Conservation (phyloP, 2,329 filamentous ascomycete genomes). For the Ceratocystis variospora region DNA sequence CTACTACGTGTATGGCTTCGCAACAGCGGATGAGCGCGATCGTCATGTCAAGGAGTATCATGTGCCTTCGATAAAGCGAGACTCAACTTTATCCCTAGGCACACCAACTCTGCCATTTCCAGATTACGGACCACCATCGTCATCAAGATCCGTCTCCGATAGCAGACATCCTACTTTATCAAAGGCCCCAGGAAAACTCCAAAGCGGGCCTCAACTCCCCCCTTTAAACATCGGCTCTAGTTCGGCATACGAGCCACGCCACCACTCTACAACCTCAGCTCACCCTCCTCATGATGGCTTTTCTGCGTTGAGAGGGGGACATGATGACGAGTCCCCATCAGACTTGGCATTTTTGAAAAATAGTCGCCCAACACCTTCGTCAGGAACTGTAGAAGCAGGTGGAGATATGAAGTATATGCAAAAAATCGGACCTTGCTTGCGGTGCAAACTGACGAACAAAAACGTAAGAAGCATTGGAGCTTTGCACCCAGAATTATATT, state of each 20-base stretch:
- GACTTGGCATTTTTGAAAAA: neutral
- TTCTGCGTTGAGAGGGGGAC: neutral
- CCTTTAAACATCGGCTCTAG: neutral
- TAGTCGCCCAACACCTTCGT: neutral
- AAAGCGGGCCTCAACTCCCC: slow-evolving; percentile 7
- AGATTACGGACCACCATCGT: slow-evolving; percentile 1
- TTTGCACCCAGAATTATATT: neutral
- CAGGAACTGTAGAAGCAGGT: neutral
- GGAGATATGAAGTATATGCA: slow-evolving; percentile 3
- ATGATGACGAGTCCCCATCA: slow-evolving; percentile 19
- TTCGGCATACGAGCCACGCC: neutral
- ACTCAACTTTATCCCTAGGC: slow-evolving; percentile 32
- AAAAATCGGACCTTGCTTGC: slow-evolving; percentile 15
- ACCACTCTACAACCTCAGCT: neutral
- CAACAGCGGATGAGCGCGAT: slow-evolving; percentile 37
- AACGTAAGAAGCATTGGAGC: slow-evolving; percentile 8
- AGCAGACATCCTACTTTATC: neutral
- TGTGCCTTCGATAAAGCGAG: slow-evolving; percentile 28
- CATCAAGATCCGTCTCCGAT: neutral
- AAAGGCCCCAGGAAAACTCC: neutral
- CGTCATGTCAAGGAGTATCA: slow-evolving; percentile 37
- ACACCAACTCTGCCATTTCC: slow-evolving; percentile 28
- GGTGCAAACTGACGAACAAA: slow-evolving; percentile 17
- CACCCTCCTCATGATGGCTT: neutral
- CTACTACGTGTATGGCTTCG: slow-evolving; percentile 46